Percentiles rank a stretch among this genome's conserved stretches.
phyloP scores from a whole-genome alignment of 495 filamentous ascomycete species.

The Trichoderma erinaceum region DNA sequence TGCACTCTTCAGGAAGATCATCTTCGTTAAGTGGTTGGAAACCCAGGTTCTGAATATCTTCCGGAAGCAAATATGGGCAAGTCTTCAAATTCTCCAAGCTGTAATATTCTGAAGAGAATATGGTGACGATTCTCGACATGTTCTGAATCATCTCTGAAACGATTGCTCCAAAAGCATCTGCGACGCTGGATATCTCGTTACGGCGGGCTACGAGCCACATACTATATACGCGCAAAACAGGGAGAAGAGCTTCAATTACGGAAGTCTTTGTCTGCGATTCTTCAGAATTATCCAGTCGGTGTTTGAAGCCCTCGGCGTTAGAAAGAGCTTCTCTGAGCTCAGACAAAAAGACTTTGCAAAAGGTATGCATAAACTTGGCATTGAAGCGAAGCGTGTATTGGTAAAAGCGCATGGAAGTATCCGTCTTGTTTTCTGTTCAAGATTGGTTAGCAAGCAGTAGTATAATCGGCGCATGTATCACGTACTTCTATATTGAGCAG shows the following conservation, averaged over 20 bases:
- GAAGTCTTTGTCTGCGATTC: neutral
- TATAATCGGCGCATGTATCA: slow-evolving; percentile 10
- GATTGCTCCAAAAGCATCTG: neutral
- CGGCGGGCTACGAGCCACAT: slow-evolving; percentile 52
- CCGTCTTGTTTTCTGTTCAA: slow-evolving; percentile 30
- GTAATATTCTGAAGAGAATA: slow-evolving; percentile 27
- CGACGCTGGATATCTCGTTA: neutral
- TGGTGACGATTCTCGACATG: slow-evolving; percentile 1
- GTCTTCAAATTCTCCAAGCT: neutral
- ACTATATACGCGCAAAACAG: slow-evolving; percentile 66
- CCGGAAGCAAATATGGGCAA: slow-evolving; percentile 62
- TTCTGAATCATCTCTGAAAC: slow-evolving; percentile 6
- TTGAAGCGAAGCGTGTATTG: slow-evolving; percentile 76
- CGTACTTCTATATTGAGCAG: slow-evolving; percentile 56
- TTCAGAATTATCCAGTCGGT: neutral
- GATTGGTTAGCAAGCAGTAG: slow-evolving; percentile 24
- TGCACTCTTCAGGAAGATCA: slow-evolving; percentile 19
- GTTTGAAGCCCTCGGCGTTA: neutral
- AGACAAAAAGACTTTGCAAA: slow-evolving; percentile 66
- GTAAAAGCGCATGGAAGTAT: slow-evolving; percentile 47
- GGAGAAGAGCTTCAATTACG: slow-evolving; percentile 40
- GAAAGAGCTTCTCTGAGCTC: slow-evolving; percentile 40
- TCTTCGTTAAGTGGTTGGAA: slow-evolving; percentile 59
- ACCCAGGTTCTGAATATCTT: slow-evolving; percentile 70
- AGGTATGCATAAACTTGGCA: slow-evolving; percentile 67